Percentiles rank a stretch among this genome's conserved stretches.
Evolutionary conservation across 352 stramenopile genomes (phyloP).

Genomic region (Thalassiosira mediterranea): DNA sequence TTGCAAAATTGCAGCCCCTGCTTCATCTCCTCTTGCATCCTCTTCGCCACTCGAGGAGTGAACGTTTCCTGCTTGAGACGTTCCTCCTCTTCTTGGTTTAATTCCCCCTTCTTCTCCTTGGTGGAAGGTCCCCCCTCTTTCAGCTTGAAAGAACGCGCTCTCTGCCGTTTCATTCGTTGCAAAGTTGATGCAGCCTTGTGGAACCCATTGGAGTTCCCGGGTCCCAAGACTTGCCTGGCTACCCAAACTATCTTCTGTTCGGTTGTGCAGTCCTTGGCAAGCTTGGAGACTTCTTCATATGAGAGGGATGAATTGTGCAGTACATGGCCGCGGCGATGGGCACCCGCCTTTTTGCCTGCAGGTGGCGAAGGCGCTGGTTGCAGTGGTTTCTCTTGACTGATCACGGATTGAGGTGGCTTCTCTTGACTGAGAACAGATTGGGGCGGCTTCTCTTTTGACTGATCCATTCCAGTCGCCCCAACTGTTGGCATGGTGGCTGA

Average conservation of each 20-base stretch:
- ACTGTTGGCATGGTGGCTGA: too few species aligned
- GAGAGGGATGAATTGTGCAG: constrained; percentile 26
- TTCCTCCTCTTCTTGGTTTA: constrained; percentile 35
- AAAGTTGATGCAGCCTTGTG: constrained; percentile 32
- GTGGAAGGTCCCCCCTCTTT: constrained; percentile 9
- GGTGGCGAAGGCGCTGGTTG: constrained; percentile 3
- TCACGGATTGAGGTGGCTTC: not conserved
- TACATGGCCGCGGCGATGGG: constrained; percentile 1
- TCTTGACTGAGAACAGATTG: not conserved
- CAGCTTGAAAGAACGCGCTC: constrained; percentile 17
- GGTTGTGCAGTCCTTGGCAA: constrained; percentile 20
- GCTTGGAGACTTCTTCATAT: constrained; percentile 35
- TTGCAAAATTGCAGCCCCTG: constrained; percentile 69
- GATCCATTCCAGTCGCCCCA: too few species aligned
- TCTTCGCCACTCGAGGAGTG: constrained; percentile 76
- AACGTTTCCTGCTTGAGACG: constrained; percentile 70
- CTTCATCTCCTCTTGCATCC: constrained; percentile 72
- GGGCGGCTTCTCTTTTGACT: too few species aligned
- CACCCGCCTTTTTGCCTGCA: constrained; percentile 31
- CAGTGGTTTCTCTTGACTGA: not conserved
- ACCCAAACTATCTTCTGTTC: constrained; percentile 45
- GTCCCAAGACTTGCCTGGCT: constrained; percentile 45
- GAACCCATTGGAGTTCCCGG: constrained; percentile 45
- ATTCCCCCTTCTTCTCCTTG: not conserved
- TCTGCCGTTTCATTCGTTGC: constrained; percentile 46